phyloP scores from a whole-genome alignment of 1,284 basidiomycete genomes.

The Malassezia sp. region DNA sequence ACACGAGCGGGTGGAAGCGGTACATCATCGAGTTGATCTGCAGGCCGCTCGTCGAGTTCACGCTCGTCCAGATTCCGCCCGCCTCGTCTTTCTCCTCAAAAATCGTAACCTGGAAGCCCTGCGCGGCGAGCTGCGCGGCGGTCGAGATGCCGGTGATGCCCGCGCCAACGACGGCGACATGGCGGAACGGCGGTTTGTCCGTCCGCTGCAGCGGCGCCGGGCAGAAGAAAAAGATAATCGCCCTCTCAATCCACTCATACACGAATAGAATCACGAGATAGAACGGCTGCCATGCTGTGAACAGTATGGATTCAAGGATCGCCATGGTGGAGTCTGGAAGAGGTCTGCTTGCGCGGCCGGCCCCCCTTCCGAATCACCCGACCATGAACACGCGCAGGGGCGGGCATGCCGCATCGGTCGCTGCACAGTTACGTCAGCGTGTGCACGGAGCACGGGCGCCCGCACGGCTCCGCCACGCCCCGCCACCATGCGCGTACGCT shows the following conservation, averaged over 20 bases:
- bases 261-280: slow-evolving; percentile 10
- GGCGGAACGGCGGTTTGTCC: slow-evolving; percentile 29
- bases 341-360: no score
- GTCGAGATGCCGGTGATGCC: slow-evolving; percentile 46
- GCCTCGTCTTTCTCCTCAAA: slow-evolving; percentile 44
- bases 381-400: no score
- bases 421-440: neutral
- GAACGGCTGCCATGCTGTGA: no score
- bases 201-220: slow-evolving; percentile 21
- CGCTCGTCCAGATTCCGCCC: slow-evolving; percentile 56
- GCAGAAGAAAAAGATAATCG: slow-evolving; percentile 31
- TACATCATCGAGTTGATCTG: slow-evolving; percentile 56
- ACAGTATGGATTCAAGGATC: no score
- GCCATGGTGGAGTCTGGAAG: no score
- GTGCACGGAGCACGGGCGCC: neutral
- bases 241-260: slow-evolving; percentile 34
- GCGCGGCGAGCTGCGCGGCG: slow-evolving; percentile 44
- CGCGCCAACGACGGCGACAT: slow-evolving; percentile 46
- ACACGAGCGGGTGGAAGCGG: slow-evolving; percentile 37
- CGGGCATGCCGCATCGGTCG: neutral
- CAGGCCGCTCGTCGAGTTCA: slow-evolving; percentile 55
- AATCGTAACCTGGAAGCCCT: slow-evolving; percentile 45
- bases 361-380: no score
- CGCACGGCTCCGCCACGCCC: neutral
- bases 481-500: slow-evolving; percentile 22